These are phyloP conservation scores for Laguncularia racemosa DNA, from an alignment of 345 rosid genomes.

Conservation along the genomic window DNA sequence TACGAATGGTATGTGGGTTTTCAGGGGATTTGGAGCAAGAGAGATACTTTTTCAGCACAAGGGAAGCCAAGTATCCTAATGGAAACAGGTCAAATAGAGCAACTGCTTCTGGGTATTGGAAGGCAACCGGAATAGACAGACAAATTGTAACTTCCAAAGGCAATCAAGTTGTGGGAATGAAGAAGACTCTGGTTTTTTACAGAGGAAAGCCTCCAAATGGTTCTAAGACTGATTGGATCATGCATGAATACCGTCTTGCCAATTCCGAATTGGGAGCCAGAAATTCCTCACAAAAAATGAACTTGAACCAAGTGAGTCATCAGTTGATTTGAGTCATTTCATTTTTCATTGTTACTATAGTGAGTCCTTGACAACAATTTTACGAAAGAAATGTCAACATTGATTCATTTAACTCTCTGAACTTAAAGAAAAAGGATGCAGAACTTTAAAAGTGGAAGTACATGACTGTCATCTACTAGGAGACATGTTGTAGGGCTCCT, in stretches of 20 bases:
- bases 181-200: slow-evolving; percentile 96
- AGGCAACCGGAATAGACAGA: slow-evolving; percentile 90
- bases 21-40: slow-evolving; percentile 82
- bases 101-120: slow-evolving; percentile 86
- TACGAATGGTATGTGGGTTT: not conserved
- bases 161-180: slow-evolving; percentile 66
- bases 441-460: too few relatives aligned
- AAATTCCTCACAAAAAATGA: slow-evolving; percentile 20
- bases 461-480: too few relatives aligned
- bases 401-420: too few relatives aligned
- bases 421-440: too few relatives aligned
- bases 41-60: slow-evolving; percentile 90
- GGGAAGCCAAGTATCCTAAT: slow-evolving; percentile 86
- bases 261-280: slow-evolving; percentile 10
- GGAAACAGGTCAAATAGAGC: slow-evolving; percentile 91
- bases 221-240: slow-evolving; percentile 85
- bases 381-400: too few relatives aligned
- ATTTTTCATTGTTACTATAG: not conserved
- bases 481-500: too few relatives aligned
- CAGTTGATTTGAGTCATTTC: not conserved
- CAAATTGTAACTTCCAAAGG: slow-evolving; percentile 56
- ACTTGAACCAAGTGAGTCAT: slow-evolving; percentile 27
- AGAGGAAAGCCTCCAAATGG: slow-evolving; percentile 90
- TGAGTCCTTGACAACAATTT: not conserved
- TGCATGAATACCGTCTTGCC: slow-evolving; percentile 89